Evolutionary conservation across 1,284 basidiomycete genomes (phyloP), one percentile per base, ranked within the genome.

Genomic region (Volvariella surrecta): DNA sequence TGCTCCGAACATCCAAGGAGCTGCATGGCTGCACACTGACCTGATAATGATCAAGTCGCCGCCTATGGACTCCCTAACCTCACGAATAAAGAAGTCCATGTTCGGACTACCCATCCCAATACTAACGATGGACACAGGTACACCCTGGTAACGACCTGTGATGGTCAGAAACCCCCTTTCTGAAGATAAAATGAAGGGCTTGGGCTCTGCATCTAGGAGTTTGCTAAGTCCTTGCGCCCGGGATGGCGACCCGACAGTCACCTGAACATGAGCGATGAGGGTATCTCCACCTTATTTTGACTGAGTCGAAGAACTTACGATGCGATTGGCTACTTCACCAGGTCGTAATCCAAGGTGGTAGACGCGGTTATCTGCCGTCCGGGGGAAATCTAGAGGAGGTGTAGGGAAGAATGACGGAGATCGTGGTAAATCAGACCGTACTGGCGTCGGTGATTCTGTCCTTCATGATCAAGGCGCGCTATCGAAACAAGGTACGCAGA

Each of bases 101-200:
- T 85, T 87, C 1, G 86, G 74, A 48, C 66, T 68, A 16, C 88
- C 88, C 89, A 91, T 91, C 7, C 89, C 89, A 45, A 89, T 89
- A 47, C 82, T 83, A 37, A 89, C 68, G 43, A 91, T 74, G 10
- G 80, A 84, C 24, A 91, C 59, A 3, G 87, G 85, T 2, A 73
- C 60, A 37, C 74, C 76, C 37, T 74, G 70, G 66, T 81, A 90
- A 31, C 78, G 70, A 9, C 89, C 89, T 3, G 88, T 90, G 49
- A 89, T 75, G 2, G 85, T 90, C 46, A 84, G 62, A 61, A 89
- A 91, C 6, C 87, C 86, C 41, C 88, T 71, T 52, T 89, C 85
- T 15, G 83, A 86, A 35, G 67, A 66, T 39, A 86, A 61, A 48
- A 70, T 68, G 58, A 89, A 89, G 0, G 73, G 70, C 42, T 66